Conservation (phyloP, 768 basidiomycete genomes). For the Pulveroboletus sp. region DNA sequence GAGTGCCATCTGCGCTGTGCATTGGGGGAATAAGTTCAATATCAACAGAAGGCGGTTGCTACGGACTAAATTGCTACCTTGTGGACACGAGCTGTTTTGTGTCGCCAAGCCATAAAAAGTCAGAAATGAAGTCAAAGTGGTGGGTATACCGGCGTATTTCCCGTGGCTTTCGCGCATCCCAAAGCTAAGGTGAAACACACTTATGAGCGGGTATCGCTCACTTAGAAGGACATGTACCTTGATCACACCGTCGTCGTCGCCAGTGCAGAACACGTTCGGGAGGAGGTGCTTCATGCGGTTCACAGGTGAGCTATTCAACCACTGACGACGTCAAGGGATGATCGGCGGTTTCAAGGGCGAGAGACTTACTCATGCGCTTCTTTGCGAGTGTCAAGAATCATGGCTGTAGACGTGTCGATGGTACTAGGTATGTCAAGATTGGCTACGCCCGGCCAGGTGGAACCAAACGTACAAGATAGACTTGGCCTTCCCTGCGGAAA, state of each 20-base stretch:
- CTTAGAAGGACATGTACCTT: constrained; percentile 50
- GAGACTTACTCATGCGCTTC: constrained; percentile 64
- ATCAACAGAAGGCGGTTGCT: not conserved
- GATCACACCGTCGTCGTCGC: constrained; percentile 92
- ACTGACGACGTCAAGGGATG: constrained; percentile 31
- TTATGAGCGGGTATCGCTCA: not conserved
- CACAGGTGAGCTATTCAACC: constrained; percentile 61
- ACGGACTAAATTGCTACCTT: constrained; percentile 47
- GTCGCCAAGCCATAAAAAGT: constrained; percentile 81
- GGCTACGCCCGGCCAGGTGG: not conserved
- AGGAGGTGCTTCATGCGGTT: constrained; percentile 76
- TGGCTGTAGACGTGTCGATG: constrained; percentile 61
- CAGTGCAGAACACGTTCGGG: constrained; percentile 72
- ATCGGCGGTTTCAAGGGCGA: constrained; percentile 1
- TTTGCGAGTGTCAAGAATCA: constrained; percentile 41
- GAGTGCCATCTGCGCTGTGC: constrained; percentile 82
- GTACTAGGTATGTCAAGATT: constrained; percentile 39
- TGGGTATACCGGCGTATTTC: constrained; percentile 68
- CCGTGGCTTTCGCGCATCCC: constrained; percentile 76
- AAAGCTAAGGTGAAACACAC: constrained; percentile 50
- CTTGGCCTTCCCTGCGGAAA: constrained; percentile 79
- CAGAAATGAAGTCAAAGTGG: constrained; percentile 93
- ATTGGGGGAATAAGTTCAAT: not conserved
- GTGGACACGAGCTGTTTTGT: constrained; percentile 83
- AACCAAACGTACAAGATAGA: constrained; percentile 59